Evolutionary conservation across 257 asterid species (phyloP).

Genomic region (Misopates orontium): DNA sequence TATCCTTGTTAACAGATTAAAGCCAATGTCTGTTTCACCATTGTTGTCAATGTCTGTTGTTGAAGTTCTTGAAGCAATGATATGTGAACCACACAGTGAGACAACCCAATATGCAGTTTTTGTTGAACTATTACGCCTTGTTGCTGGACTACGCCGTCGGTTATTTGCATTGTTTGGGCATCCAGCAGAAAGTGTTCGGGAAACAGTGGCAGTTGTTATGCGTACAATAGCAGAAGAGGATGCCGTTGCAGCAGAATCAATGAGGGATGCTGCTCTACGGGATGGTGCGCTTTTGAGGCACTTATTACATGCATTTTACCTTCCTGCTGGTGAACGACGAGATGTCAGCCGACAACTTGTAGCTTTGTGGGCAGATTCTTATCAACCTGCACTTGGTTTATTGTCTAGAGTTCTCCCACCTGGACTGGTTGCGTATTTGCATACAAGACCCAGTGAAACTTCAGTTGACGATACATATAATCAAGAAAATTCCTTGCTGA

Average conservation of each 20-base stretch:
- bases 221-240: conserved; percentile 99
- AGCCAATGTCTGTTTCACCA: conserved; percentile 89
- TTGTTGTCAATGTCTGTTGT: conserved; percentile 89
- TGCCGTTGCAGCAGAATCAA: conserved; percentile 99
- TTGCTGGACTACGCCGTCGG: conserved; percentile 96
- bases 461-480: conserved; percentile 62
- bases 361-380: conserved; percentile 99
- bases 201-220: conserved; percentile 93
- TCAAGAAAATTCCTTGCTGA: conserved; percentile 77
- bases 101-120: conserved; percentile 93
- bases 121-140: conserved; percentile 90
- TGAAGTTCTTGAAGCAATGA: conserved; percentile 97
- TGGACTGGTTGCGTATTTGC: conserved; percentile 96
- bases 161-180: conserved; percentile 96
- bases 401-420: conserved; percentile 97
- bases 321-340: conserved; percentile 90
- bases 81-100: conserved; percentile 93
- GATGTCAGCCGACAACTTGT: conserved; percentile 99
- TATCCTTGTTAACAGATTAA: conserved; percentile 86
- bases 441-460: conserved; percentile 66
- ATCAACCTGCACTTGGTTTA: conserved; percentile 96
- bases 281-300: conserved; percentile 98
- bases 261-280: conserved; percentile 99
- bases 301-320: conserved; percentile 91
- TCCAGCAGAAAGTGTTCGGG: conserved; percentile 95